These are phyloP conservation scores for Basidioascus undulatus DNA, from an alignment of 768 basidiomycete species.

Conservation along the genomic window DNA sequence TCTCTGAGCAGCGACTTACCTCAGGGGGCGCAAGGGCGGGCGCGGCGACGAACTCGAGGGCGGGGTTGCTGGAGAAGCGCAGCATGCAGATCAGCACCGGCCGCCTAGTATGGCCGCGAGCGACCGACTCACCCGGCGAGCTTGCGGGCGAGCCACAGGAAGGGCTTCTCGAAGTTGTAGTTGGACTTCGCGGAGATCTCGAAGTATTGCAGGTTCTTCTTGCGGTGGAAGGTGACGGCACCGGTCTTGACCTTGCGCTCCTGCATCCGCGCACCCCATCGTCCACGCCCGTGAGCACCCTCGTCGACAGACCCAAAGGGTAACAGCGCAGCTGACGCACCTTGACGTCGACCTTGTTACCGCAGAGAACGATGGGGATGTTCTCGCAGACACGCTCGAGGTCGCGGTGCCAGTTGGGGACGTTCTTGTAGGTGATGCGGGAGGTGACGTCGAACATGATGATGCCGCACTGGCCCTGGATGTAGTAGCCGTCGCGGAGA, in stretches of 20 bases:
- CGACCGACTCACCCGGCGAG: conserved; percentile 55
- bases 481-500: conserved; percentile 87
- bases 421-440: conserved; percentile 99
- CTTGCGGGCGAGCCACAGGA: conserved; percentile 97
- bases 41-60: conserved; percentile 86
- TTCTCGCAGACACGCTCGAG: conserved; percentile 99
- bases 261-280: conserved; percentile 21
- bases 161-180: conserved; percentile 99
- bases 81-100: not conserved
- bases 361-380: conserved; percentile 97
- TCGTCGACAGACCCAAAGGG: not conserved
- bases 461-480: conserved; percentile 96
- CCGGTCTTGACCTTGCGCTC: conserved; percentile 99
- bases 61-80: conserved; percentile 34
- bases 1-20: too few relatives aligned
- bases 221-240: conserved; percentile 95
- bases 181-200: conserved; percentile 99
- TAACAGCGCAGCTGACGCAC: conserved; percentile 23
- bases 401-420: conserved; percentile 99
- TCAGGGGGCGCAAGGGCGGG: conserved; percentile 29
- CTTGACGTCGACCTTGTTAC: conserved; percentile 99
- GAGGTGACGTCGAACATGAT: conserved; percentile 99
- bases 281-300: not conserved
- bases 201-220: conserved; percentile 99
- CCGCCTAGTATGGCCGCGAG: not conserved